Evolutionary conservation across 1,284 basidiomycete genomes (phyloP).

Genomic region (Fomitopsis betulina): DNA sequence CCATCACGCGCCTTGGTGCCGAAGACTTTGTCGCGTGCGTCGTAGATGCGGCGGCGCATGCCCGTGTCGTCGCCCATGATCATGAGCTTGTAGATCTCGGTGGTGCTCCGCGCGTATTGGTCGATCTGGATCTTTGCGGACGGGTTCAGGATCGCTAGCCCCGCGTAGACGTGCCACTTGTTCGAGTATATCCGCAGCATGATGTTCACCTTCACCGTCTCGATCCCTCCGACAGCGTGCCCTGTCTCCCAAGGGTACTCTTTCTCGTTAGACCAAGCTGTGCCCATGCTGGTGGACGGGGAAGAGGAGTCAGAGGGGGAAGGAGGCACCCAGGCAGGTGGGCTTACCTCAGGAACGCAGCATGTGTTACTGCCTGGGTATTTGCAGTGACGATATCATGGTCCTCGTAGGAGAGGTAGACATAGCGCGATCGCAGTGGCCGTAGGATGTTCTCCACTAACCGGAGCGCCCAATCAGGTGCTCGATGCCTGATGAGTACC

Average conservation of each 20-base stretch:
- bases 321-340: background rate
- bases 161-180: slow-evolving; percentile 99
- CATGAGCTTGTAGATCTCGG: slow-evolving; percentile 96
- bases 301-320: background rate
- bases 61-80: slow-evolving; percentile 68
- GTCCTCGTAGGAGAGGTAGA: slow-evolving; percentile 92
- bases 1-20: too few species aligned
- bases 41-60: slow-evolving; percentile 69
- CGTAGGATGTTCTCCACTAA: slow-evolving; percentile 84
- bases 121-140: slow-evolving; percentile 88
- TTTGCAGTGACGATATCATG: slow-evolving; percentile 97
- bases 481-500: slow-evolving; percentile 90
- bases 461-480: slow-evolving; percentile 65
- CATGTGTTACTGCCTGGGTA: slow-evolving; percentile 97
- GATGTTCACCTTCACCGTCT: slow-evolving; percentile 98
- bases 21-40: too few species aligned
- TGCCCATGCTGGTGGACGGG: slow-evolving; percentile 77
- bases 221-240: slow-evolving; percentile 95
- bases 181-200: slow-evolving; percentile 94
- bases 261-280: slow-evolving; percentile 81
- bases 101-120: slow-evolving; percentile 82
- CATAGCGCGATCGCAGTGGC: slow-evolving; percentile 84
- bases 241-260: slow-evolving; percentile 95
- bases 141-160: slow-evolving; percentile 94
- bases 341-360: slow-evolving; percentile 87